These are phyloP conservation scores for Blastomyces parvus DNA, from an alignment of 2,329 filamentous ascomycete species.

Conservation along the genomic window DNA sequence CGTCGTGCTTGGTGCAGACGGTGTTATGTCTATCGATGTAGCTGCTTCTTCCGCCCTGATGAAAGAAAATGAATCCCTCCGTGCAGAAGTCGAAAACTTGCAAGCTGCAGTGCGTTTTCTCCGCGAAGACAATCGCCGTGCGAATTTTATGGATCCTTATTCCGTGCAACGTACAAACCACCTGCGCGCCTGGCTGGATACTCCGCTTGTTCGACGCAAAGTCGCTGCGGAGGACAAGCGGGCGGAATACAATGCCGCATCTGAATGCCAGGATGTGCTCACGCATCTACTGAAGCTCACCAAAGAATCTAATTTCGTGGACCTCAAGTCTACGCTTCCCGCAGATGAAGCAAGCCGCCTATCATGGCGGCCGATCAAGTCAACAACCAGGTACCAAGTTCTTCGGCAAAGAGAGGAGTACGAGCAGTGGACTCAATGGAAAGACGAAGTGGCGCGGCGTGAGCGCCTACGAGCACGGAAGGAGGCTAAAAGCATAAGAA, in stretches of 20 bases:
- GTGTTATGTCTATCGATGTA: slow-evolving; percentile 25
- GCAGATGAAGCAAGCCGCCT: slow-evolving; percentile 22
- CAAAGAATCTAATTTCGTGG: slow-evolving; percentile 32
- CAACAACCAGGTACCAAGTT: slow-evolving; percentile 36
- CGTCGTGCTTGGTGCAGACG: slow-evolving; percentile 28
- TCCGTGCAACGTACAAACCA: slow-evolving; percentile 33
- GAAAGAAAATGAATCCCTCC: slow-evolving; percentile 36
- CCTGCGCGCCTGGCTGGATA: slow-evolving; percentile 37
- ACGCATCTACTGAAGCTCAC: slow-evolving; percentile 35
- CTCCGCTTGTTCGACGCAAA: slow-evolving; percentile 27
- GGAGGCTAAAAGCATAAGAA: slow-evolving; percentile 14
- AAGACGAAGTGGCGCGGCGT: slow-evolving; percentile 31
- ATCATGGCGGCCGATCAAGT: slow-evolving; percentile 35
- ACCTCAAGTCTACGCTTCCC: slow-evolving; percentile 30
- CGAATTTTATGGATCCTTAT: slow-evolving; percentile 34
- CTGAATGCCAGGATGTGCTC: slow-evolving; percentile 36
- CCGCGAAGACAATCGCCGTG: slow-evolving; percentile 36
- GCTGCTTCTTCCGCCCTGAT: slow-evolving; percentile 34
- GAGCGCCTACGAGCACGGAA: slow-evolving; percentile 33
- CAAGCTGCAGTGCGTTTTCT: slow-evolving; percentile 40
- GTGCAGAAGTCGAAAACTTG: slow-evolving; percentile 35
- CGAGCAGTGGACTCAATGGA: slow-evolving; percentile 39
- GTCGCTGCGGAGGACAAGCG: slow-evolving; percentile 24
- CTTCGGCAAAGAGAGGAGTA: slow-evolving; percentile 39
- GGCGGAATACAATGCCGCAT: slow-evolving; percentile 26